phyloP scores from a whole-genome alignment of 1,284 basidiomycete genomes.

The Rhodotorula sp. region DNA sequence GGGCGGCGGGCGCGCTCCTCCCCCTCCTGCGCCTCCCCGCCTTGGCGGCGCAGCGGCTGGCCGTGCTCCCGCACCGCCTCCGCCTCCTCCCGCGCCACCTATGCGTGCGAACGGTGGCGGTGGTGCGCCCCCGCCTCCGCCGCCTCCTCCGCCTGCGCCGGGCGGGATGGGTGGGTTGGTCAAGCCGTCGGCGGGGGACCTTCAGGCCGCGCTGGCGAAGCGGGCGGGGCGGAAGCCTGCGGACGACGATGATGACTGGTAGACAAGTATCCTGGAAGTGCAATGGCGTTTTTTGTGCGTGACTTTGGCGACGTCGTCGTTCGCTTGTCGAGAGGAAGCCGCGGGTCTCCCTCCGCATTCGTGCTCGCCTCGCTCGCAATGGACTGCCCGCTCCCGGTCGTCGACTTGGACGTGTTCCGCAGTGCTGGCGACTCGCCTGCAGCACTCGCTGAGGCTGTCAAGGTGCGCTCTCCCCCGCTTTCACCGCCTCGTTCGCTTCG shows the following conservation, averaged over 20 bases:
- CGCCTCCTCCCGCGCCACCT: slow-evolving; percentile 16
- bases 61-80: slow-evolving; percentile 5
- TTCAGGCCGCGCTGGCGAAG: slow-evolving; percentile 27
- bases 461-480: slow-evolving; percentile 54
- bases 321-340: no score
- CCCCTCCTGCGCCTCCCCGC: slow-evolving; percentile 29
- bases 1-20: slow-evolving; percentile 17
- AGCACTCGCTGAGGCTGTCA: slow-evolving; percentile 65
- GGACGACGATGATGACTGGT: slow-evolving; percentile 33
- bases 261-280: neutral
- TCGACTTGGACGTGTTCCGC: slow-evolving; percentile 76
- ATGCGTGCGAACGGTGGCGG: slow-evolving; percentile 1
- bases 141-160: slow-evolving; percentile 15
- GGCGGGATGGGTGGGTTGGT: slow-evolving; percentile 15
- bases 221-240: slow-evolving; percentile 20
- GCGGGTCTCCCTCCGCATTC: neutral
- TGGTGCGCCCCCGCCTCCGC: slow-evolving; percentile 29
- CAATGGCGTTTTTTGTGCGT: neutral
- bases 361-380: neutral
- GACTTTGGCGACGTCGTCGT: no score
- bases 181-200: slow-evolving; percentile 28
- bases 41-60: neutral
- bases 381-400: slow-evolving; percentile 60
- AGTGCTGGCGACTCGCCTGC: slow-evolving; percentile 57
- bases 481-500: neutral